Evolutionary conservation across 1,284 basidiomycete genomes (phyloP).

Genomic region (Cryptococcus sp.): DNA sequence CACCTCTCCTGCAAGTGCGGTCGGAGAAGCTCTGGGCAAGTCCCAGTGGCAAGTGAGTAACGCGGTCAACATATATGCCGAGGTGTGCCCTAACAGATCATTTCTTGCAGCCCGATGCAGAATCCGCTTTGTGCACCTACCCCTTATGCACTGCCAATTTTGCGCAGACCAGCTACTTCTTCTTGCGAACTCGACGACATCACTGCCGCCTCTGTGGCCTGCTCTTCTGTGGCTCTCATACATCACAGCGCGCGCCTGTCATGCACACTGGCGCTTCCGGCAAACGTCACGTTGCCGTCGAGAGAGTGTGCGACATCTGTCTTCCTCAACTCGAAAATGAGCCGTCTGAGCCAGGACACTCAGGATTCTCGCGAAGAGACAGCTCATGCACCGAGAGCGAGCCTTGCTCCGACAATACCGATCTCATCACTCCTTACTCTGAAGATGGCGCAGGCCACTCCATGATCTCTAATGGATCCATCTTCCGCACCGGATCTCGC

Average conservation of each 20-base stretch:
- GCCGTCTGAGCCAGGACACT: slow-evolving; percentile 6
- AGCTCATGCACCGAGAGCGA: slow-evolving; percentile 26
- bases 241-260: slow-evolving; percentile 26
- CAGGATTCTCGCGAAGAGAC: slow-evolving; percentile 17
- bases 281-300: slow-evolving; percentile 15
- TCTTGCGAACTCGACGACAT: slow-evolving; percentile 42
- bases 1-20: slow-evolving; percentile 12
- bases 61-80: not conserved
- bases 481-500: slow-evolving; percentile 4
- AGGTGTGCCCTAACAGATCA: not conserved
- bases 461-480: not conserved
- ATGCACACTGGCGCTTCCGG: slow-evolving; percentile 17
- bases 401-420: slow-evolving; percentile 9
- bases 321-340: slow-evolving; percentile 8
- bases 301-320: slow-evolving; percentile 47
- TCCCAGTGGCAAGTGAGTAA: slow-evolving; percentile 41
- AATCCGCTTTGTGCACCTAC: slow-evolving; percentile 41
- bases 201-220: slow-evolving; percentile 48
- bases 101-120: slow-evolving; percentile 30
- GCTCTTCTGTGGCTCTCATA: slow-evolving; percentile 42
- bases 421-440: slow-evolving; percentile 21
- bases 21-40: slow-evolving; percentile 26
- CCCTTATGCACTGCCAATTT: slow-evolving; percentile 47
- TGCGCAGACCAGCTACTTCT: slow-evolving; percentile 33
- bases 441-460: slow-evolving; percentile 14